A percentile compares a stretch with the other conserved stretches of the same genome.
Evolutionary conservation across 345 rosid genomes (phyloP).

Genomic region (Punica granatum): DNA sequence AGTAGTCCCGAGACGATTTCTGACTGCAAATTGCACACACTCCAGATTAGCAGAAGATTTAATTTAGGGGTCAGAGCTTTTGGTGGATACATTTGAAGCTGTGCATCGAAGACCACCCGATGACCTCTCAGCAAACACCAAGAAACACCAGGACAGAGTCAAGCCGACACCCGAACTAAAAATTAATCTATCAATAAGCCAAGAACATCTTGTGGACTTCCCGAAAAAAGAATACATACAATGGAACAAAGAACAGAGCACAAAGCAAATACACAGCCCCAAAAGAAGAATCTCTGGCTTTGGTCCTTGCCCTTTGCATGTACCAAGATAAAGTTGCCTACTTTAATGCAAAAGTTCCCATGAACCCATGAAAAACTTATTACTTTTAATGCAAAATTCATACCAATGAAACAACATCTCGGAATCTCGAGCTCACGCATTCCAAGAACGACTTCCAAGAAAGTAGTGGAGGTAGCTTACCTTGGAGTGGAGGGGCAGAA

Average conservation of each 20-base stretch:
- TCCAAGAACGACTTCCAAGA: neutral
- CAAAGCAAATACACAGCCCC: neutral
- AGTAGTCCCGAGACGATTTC: constrained; percentile 60
- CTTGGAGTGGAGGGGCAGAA: constrained; percentile 91
- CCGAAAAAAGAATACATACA: neutral
- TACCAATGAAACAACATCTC: neutral
- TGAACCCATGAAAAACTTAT: neutral
- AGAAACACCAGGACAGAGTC: too few relatives aligned
- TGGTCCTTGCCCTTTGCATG: neutral
- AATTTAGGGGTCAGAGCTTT: neutral
- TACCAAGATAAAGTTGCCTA: neutral
- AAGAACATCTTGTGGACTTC: too few relatives aligned
- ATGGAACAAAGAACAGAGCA: neutral
- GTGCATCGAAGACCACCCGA: neutral
- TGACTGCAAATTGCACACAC: constrained; percentile 45
- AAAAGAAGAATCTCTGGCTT: constrained; percentile 1
- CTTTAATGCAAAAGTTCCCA: neutral
- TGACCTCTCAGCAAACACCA: neutral
- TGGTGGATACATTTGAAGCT: neutral
- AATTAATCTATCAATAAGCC: too few relatives aligned
- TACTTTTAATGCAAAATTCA: neutral
- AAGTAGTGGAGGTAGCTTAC: constrained; percentile 21
- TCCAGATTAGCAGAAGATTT: neutral
- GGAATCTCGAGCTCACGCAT: neutral
- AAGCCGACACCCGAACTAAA: too few relatives aligned